Evolutionary conservation across 106 monocot species (phyloP).

Genomic region (Chionographis japonica): DNA sequence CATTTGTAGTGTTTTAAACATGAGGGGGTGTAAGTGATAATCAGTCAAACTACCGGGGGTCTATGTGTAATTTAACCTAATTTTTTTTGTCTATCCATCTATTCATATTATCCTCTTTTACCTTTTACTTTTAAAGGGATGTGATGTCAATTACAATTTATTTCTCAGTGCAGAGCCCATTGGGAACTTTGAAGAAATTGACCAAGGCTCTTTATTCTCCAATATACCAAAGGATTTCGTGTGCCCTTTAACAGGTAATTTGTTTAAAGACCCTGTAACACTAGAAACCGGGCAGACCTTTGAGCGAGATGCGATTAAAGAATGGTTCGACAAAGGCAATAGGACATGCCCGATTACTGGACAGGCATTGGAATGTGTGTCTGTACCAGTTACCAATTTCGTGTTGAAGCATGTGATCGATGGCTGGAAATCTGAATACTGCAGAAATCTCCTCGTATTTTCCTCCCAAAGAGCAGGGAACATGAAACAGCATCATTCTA

Average conservation of each 20-base stretch:
- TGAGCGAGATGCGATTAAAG: slow-evolving; percentile 19
- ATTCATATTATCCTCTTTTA: too few relatives aligned
- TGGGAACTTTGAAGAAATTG: slow-evolving; percentile 10
- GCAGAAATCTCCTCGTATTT: slow-evolving; percentile 17
- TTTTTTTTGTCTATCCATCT: background rate
- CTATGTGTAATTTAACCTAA: too few relatives aligned
- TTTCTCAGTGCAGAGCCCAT: slow-evolving; percentile 21
- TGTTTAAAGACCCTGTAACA: slow-evolving; percentile 32
- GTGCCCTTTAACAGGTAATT: slow-evolving; percentile 23
- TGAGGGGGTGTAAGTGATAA: too few relatives aligned
- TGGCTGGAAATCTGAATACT: slow-evolving; percentile 30
- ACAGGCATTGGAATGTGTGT: background rate
- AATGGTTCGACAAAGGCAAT: slow-evolving; percentile 27
- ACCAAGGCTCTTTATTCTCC: slow-evolving; percentile 9
- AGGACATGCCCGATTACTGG: slow-evolving; percentile 30
- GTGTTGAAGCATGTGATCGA: slow-evolving; percentile 30
- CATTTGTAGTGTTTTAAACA: too few relatives aligned
- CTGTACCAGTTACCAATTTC: slow-evolving; percentile 20
- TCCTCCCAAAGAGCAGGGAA: slow-evolving; percentile 8
- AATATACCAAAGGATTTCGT: slow-evolving; percentile 23
- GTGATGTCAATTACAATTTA: background rate
- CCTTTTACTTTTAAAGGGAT: too few relatives aligned
- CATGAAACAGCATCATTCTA: background rate
- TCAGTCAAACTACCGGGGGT: too few relatives aligned
- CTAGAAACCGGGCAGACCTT: slow-evolving; percentile 34